Base-by-base conservation (phyloP, 2,329 filamentous ascomycete species). In the Talaromyces pinophilus region DNA sequence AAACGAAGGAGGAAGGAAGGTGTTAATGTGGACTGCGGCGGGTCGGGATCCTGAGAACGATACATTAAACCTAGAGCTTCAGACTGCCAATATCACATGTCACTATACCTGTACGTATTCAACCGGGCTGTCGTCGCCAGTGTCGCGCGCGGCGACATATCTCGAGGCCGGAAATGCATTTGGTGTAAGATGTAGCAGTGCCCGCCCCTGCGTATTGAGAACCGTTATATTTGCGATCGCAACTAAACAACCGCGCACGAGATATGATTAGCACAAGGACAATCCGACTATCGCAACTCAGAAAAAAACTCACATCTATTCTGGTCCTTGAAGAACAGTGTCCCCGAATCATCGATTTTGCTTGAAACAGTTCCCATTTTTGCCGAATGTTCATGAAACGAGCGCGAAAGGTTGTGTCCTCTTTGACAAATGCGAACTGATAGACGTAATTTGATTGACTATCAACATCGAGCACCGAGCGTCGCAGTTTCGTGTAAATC, bases 311-410 rank as follows among this genome's bases (percentile, higher is more conserved):
- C 85, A 98, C 95, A 88, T 85, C 93, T 89, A 78, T 87, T 92
- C 84, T 97, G 95, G 78, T 99, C 95, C 82, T 91, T 90, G 77
- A 98, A 84, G 79, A 91, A 96, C 77, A 98, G 83, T 73, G 87
- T 86, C 77, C 88, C 91, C 75, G 77, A 75, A 69, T 97, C 93
- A 74, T 96, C 93, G 74, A 90, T 88, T 80, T 89, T 91, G 84
- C 93, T 97, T 79, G 88, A 90, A 80, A 97, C 89, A 83, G 91
- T 93, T 77, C 95, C 95, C 95, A 99, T 99, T 79, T 81, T 86
- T 25, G 28, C 38, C 19, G 5, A 40, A 5, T 60, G 17, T 30
- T 44, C 38, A 60, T 42, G 17, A 46, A 46, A 44, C 7, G 40
- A 57, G 11, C 33, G 33, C 54, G 3, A 15, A 57, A 38, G 54